Evolutionary conservation across 1,284 basidiomycete genomes (phyloP), one percentile per base, ranked within the genome.

Genomic region (Cronartium quercuum): DNA sequence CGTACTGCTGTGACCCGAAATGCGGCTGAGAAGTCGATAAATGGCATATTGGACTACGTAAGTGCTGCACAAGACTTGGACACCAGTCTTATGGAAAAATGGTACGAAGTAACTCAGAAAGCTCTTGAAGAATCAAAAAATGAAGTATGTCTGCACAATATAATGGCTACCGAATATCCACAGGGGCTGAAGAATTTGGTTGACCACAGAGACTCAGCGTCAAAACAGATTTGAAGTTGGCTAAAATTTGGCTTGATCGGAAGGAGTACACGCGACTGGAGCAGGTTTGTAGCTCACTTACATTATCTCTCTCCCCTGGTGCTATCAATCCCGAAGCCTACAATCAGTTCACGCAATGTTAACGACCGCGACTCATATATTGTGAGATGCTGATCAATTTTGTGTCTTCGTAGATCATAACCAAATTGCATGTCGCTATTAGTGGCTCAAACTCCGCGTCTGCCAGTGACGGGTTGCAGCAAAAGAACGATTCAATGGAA

Each of bases 11-110:
- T 94, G 80, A 91, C 91, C 15, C 41, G 60, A 75, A 78, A 77
- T 74, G 79, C 79, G 0, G 79, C 81, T 6, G 96, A 99, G 83
- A 98, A 98, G 85, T 91, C 92, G 6, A 98, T 99, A 85, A 98
- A 98, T 82, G 92, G 92, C 76, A 97, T 99, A 77, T 85, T 99
- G 77, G 96, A 99, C 82, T 98, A 98, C 80, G 96, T 98, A 57
- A 94, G 94, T 13, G 85, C 85, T 38, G 93, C 93, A 77, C 83
- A 84, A 40, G 92, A 83, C 68, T 88, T 96, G 3, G 90, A 94
- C 76, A 89, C 96, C 3, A 89, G 91, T 76, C 87, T 92, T 0
- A 85, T 99, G 76, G 93, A 98, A 82, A 88, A 89, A 77, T 99
- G 98, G 84, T 98, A 98, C 83, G 90, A 94, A 79, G 91, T 87